Percentiles rank a stretch among this genome's conserved stretches.
Conservation (phyloP, 2,329 filamentous ascomycete genomes). For the Plectosphaerella plurivora region DNA sequence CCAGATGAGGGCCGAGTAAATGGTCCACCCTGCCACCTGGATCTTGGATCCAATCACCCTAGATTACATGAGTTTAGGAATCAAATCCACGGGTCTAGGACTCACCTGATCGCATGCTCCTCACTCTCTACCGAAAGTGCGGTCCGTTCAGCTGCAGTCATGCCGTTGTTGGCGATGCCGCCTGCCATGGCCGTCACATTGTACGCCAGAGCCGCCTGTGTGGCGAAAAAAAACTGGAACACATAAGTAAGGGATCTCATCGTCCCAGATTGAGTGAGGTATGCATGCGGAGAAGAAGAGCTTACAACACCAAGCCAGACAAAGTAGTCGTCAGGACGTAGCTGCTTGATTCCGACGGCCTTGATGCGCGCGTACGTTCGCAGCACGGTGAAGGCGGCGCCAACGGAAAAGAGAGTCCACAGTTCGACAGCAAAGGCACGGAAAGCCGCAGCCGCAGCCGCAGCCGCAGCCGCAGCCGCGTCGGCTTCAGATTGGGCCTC, state of each 20-base stretch:
- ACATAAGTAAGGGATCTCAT: background rate
- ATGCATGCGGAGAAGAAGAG: slow-evolving; percentile 21
- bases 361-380: slow-evolving; percentile 28
- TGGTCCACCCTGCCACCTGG: slow-evolving; percentile 50
- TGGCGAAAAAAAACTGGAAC: background rate
- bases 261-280: background rate
- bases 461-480: slow-evolving; percentile 15
- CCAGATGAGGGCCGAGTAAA: slow-evolving; percentile 51
- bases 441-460: slow-evolving; percentile 16
- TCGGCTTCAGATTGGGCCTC: slow-evolving; percentile 6
- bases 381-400: slow-evolving; percentile 25
- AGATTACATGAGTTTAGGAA: background rate
- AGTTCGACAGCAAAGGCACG: slow-evolving; percentile 25
- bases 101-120: slow-evolving; percentile 36
- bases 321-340: slow-evolving; percentile 30
- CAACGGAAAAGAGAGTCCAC: slow-evolving; percentile 28
- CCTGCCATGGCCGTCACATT: slow-evolving; percentile 30
- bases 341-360: slow-evolving; percentile 22
- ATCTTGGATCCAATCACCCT: slow-evolving; percentile 53
- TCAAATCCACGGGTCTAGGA: background rate
- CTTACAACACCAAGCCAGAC: slow-evolving; percentile 28
- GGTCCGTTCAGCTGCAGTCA: slow-evolving; percentile 45
- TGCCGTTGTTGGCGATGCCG: slow-evolving; percentile 52
- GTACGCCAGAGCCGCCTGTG: slow-evolving; percentile 18
- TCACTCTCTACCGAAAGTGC: slow-evolving; percentile 35